phyloP scores from a whole-genome alignment of 768 basidiomycete genomes.

The Boletus bicolor region DNA sequence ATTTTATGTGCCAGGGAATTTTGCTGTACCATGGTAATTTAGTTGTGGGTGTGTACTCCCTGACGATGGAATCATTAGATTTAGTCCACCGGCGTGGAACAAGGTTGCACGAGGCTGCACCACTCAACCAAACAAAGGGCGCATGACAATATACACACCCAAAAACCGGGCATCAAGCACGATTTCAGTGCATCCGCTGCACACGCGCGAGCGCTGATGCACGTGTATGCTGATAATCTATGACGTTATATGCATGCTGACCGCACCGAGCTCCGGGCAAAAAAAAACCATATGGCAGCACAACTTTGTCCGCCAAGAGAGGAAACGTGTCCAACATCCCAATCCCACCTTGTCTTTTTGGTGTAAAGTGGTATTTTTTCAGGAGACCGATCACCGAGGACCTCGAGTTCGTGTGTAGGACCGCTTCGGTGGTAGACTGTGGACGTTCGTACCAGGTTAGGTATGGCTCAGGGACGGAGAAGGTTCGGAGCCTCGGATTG shows the following conservation, averaged over 20 bases:
- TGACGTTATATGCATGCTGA: not conserved
- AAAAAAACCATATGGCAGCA: constrained; percentile 1
- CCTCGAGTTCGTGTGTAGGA: not conserved
- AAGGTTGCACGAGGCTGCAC: not conserved
- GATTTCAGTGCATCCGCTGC: too few species aligned
- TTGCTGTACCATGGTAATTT: constrained; percentile 16
- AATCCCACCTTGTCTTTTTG: not conserved
- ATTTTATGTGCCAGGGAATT: not conserved
- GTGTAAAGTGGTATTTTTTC: not conserved
- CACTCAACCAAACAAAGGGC: not conserved
- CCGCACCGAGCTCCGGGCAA: constrained; percentile 4
- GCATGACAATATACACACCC: not conserved
- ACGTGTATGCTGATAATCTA: not conserved
- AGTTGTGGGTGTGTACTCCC: not conserved
- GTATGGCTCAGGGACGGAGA: constrained; percentile 6
- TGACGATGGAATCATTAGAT: not conserved
- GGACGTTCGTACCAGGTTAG: not conserved
- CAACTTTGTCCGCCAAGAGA: not conserved
- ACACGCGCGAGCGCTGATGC: not conserved
- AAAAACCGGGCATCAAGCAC: not conserved
- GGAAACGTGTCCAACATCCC: not conserved
- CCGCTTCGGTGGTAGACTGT: not conserved
- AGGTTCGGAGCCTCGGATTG: not conserved
- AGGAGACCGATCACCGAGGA: constrained; percentile 5
- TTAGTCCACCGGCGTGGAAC: not conserved